A percentile compares a stretch with the other conserved stretches of the same genome.
Conservation (phyloP, 805 yeast species). For the Metschnikowia proteae region DNA sequence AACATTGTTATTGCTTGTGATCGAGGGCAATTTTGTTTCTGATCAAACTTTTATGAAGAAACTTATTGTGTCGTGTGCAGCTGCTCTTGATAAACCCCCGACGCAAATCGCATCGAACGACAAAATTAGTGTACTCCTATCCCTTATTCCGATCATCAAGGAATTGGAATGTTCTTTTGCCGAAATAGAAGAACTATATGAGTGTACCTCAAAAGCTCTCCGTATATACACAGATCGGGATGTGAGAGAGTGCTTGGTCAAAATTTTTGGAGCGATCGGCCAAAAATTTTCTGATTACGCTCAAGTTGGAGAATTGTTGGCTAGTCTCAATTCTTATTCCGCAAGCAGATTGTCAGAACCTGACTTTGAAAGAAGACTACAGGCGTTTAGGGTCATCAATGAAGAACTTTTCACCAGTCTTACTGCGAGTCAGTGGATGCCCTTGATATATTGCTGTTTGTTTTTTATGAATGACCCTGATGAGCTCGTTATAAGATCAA, state of each 20-base stretch:
- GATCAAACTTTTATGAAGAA: constrained; percentile 50
- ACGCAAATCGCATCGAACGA: constrained; percentile 48
- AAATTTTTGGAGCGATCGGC: constrained; percentile 59
- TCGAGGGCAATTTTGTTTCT: constrained; percentile 55
- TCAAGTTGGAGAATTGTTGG: constrained; percentile 48
- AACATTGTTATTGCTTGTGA: constrained; percentile 47
- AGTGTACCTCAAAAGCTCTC: constrained; percentile 54
- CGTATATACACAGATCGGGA: constrained; percentile 53
- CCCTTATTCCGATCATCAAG: constrained; percentile 52
- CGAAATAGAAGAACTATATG: constrained; percentile 48
- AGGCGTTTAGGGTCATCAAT: constrained; percentile 62
- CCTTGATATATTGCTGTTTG: constrained; percentile 64
- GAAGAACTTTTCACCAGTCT: constrained; percentile 47
- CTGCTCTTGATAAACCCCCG: constrained; percentile 57
- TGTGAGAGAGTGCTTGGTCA: constrained; percentile 60
- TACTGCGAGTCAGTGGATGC: constrained; percentile 67
- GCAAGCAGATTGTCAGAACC: constrained; percentile 60
- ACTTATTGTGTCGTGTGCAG: constrained; percentile 54
- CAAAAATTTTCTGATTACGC: constrained; percentile 38
- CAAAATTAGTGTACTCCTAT: constrained; percentile 53
- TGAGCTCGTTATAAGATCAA: constrained; percentile 76
- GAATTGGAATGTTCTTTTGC: constrained; percentile 51
- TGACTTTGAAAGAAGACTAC: constrained; percentile 72
- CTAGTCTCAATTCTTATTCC: constrained; percentile 69
- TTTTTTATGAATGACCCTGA: constrained; percentile 71